Percentiles rank a stretch among this genome's conserved stretches.
Conservation (phyloP, 164 flowering plant species). For the Kingdonia uniflora region DNA sequence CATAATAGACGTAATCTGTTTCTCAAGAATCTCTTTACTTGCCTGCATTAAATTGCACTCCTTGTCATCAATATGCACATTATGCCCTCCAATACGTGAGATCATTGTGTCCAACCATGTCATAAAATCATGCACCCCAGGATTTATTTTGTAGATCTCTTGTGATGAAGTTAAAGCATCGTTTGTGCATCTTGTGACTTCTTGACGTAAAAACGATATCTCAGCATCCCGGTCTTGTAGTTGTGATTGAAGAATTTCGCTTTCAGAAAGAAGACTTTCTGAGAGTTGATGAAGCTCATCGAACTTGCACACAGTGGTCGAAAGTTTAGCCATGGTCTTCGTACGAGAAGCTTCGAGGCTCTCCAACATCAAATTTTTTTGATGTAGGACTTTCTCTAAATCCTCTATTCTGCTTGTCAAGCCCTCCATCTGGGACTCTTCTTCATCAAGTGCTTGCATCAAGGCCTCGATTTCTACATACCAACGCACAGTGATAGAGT, state of each 20-base stretch:
- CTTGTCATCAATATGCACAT: conserved; percentile 23
- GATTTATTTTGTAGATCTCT: conserved; percentile 37
- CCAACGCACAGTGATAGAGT: neutral
- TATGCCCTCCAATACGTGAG: conserved; percentile 30
- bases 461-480: conserved; percentile 66
- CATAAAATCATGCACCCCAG: conserved; percentile 45
- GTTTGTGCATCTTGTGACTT: conserved; percentile 86
- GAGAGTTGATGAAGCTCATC: conserved; percentile 89
- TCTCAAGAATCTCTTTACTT: conserved; percentile 43
- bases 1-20: conserved; percentile 38
- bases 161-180: conserved; percentile 69
- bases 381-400: conserved; percentile 45
- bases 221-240: conserved; percentile 77
- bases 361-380: conserved; percentile 56
- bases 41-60: conserved; percentile 19
- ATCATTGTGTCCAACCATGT: conserved; percentile 47
- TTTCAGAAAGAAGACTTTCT: conserved; percentile 69
- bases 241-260: conserved; percentile 83
- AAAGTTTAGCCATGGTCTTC: conserved; percentile 69
- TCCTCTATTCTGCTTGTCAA: conserved; percentile 38
- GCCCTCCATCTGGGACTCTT: conserved; percentile 81
- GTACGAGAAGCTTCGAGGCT: conserved; percentile 72
- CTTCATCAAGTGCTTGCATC: conserved; percentile 97
- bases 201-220: conserved; percentile 89
- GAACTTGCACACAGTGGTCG: conserved; percentile 76